These are phyloP conservation scores for Amylostereum chailletii DNA, from an alignment of 1,284 basidiomycete genomes.

Conservation along the genomic window DNA sequence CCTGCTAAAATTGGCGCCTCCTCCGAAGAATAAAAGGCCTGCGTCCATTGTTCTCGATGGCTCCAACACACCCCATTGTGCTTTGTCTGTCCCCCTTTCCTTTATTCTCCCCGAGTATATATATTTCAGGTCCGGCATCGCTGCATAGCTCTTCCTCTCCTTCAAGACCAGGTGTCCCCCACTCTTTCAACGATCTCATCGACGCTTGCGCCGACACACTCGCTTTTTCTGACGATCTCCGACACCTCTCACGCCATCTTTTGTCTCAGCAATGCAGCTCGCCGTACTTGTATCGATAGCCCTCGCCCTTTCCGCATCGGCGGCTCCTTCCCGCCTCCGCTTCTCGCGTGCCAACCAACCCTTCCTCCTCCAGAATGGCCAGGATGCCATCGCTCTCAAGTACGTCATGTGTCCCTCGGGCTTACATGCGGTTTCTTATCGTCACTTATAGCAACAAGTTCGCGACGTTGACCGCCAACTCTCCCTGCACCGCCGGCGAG, in stretches of 20 bases:
- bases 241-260: conserved; percentile 5
- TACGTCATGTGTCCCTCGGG: conserved; percentile 18
- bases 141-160: neutral
- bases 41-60: neutral
- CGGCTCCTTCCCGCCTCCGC: conserved; percentile 27
- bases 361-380: conserved; percentile 38
- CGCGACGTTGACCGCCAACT: conserved; percentile 28
- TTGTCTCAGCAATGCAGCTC: conserved; percentile 14
- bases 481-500: conserved; percentile 35
- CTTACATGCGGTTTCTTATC: conserved; percentile 5
- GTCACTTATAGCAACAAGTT: conserved; percentile 32
- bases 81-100: neutral
- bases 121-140: neutral
- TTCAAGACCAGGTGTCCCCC: conserved; percentile 1
- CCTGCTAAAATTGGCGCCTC: neutral
- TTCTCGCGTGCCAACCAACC: conserved; percentile 23
- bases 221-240: too few relatives aligned
- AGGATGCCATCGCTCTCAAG: conserved; percentile 47
- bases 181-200: neutral
- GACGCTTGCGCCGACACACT: too few relatives aligned
- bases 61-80: neutral
- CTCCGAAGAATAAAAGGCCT: neutral
- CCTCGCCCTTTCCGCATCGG: conserved; percentile 24
- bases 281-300: conserved; percentile 17
- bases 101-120: neutral